Evolutionary conservation across 768 basidiomycete species (phyloP).

Genomic region (Amanita exitialis): DNA sequence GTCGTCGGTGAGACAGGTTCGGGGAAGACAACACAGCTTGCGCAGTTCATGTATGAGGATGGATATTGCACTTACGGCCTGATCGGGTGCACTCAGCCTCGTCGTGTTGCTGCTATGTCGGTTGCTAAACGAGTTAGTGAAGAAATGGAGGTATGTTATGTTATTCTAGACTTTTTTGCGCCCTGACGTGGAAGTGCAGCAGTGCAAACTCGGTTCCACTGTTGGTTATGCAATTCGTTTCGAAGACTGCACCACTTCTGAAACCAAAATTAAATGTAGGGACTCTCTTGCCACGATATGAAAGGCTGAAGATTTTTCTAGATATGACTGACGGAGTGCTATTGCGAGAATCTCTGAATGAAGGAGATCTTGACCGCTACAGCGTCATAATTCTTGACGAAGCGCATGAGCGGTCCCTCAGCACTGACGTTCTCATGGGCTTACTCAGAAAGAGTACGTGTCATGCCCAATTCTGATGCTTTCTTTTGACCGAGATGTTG

Average conservation of each 20-base stretch:
- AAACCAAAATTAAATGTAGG: slow-evolving; percentile 96
- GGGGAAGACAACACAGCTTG: slow-evolving; percentile 94
- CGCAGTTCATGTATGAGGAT: slow-evolving; percentile 95
- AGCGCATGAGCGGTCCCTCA: slow-evolving; percentile 94
- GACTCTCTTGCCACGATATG: neutral
- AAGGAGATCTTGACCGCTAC: slow-evolving; percentile 96
- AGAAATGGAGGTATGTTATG: slow-evolving; percentile 81
- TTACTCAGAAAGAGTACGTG: slow-evolving; percentile 75
- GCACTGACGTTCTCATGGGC: slow-evolving; percentile 98
- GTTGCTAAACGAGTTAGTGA: slow-evolving; percentile 99
- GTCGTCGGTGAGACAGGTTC: slow-evolving; percentile 99
- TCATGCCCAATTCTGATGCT: neutral
- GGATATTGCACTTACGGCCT: slow-evolving; percentile 87
- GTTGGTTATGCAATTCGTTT: slow-evolving; percentile 99
- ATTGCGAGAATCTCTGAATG: slow-evolving; percentile 95
- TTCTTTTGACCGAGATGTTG: neutral
- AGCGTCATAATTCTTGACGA: slow-evolving; percentile 98
- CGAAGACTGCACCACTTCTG: slow-evolving; percentile 90
- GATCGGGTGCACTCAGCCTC: slow-evolving; percentile 95
- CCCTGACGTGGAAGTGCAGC: neutral
- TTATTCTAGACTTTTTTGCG: neutral
- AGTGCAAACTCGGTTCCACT: slow-evolving; percentile 83
- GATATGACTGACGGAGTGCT: slow-evolving; percentile 99
- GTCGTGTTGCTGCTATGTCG: slow-evolving; percentile 98
- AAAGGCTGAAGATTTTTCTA: slow-evolving; percentile 18